phyloP scores from a whole-genome alignment of 345 rosid genomes.

The Erysimum cheiranthoides region DNA sequence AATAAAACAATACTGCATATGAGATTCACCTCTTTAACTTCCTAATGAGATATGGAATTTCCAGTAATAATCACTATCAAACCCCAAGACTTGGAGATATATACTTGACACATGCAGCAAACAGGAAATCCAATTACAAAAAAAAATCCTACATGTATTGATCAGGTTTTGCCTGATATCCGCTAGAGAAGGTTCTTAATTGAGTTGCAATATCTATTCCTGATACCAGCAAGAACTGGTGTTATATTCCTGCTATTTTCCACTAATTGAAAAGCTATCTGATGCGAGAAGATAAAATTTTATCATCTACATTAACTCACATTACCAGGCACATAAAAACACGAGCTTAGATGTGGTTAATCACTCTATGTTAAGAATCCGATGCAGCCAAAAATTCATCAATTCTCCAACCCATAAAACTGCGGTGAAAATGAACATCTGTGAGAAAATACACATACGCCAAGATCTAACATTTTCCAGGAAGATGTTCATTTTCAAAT shows the following conservation, averaged over 20 bases:
- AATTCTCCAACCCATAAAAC: slow-evolving; percentile 33
- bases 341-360: slow-evolving; percentile 26
- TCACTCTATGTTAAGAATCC: slow-evolving; percentile 29
- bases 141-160: not conserved
- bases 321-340: slow-evolving; percentile 38
- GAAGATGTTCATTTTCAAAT: slow-evolving; percentile 21
- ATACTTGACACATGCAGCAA: slow-evolving; percentile 15
- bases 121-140: slow-evolving; percentile 1
- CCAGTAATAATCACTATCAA: slow-evolving; percentile 4
- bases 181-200: not conserved
- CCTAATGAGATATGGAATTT: not conserved
- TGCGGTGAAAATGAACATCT: slow-evolving; percentile 23
- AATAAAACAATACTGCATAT: slow-evolving; percentile 20
- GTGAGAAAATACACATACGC: slow-evolving; percentile 4
- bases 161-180: slow-evolving; percentile 9
- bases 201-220: slow-evolving; percentile 30
- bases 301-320: slow-evolving; percentile 25
- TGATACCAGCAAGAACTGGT: not conserved
- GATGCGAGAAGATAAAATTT: not conserved
- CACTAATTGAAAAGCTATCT: slow-evolving; percentile 16
- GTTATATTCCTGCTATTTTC: not conserved
- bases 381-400: slow-evolving; percentile 20
- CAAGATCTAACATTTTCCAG: slow-evolving; percentile 34
- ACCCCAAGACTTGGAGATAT: not conserved
- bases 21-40: slow-evolving; percentile 5